Conservation (phyloP, 805 yeast genomes). For the Pichia gijzeniarum region DNA sequence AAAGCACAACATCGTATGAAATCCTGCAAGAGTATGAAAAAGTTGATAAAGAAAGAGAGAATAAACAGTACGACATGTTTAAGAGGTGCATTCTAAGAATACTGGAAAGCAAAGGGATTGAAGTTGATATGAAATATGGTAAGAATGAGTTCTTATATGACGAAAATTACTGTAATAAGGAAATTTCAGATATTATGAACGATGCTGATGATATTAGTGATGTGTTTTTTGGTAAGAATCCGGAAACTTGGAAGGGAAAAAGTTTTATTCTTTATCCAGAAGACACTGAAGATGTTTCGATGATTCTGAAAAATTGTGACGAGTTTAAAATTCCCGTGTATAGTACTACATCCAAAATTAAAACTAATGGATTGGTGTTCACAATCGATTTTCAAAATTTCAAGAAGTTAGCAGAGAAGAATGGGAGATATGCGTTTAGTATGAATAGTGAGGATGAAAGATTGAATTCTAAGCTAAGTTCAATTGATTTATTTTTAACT, state of each 20-base stretch:
- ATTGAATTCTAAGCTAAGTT: slow-evolving; percentile 1
- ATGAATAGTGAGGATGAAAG: neutral
- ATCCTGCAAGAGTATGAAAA: slow-evolving; percentile 16
- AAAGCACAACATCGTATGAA: slow-evolving; percentile 20
- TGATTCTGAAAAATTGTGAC: slow-evolving; percentile 21
- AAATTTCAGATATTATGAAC: slow-evolving; percentile 17
- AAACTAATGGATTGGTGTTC: slow-evolving; percentile 13
- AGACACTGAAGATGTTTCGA: slow-evolving; percentile 19
- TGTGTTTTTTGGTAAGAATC: slow-evolving; percentile 19
- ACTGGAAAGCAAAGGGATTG: slow-evolving; percentile 17
- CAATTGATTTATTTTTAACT: slow-evolving; percentile 18
- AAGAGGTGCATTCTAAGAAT: slow-evolving; percentile 24
- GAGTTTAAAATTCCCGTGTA: slow-evolving; percentile 25
- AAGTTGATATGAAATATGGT: slow-evolving; percentile 17
- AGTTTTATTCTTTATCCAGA: slow-evolving; percentile 19
- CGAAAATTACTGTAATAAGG: slow-evolving; percentile 16
- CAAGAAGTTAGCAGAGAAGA: slow-evolving; percentile 5
- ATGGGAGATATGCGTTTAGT: slow-evolving; percentile 7
- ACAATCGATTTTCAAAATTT: slow-evolving; percentile 15
- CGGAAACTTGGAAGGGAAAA: slow-evolving; percentile 14
- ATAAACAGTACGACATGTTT: slow-evolving; percentile 20
- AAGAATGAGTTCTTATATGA: slow-evolving; percentile 10
- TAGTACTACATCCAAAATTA: slow-evolving; percentile 2
- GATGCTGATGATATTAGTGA: slow-evolving; percentile 19
- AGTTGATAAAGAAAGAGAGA: slow-evolving; percentile 10